Evolutionary conservation across 768 basidiomycete genomes (phyloP).

Genomic region (Suillus bovinus): DNA sequence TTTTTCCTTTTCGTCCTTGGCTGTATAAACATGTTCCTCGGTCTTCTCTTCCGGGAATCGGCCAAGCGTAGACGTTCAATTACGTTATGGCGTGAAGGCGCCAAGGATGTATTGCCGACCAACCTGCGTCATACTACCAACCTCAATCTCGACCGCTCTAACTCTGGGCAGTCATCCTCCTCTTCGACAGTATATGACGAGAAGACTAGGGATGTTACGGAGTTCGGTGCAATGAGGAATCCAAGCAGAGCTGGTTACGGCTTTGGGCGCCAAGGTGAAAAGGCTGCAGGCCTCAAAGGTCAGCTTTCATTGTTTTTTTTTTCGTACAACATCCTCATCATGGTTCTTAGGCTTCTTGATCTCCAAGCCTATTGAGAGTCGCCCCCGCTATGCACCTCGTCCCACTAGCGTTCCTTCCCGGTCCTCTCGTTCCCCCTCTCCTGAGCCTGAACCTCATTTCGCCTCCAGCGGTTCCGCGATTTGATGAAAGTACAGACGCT

Average conservation of each 20-base stretch:
- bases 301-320: conserved; percentile 10
- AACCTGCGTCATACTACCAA: conserved; percentile 32
- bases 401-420: conserved; percentile 28
- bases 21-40: conserved; percentile 83
- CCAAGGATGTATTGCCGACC: conserved; percentile 52
- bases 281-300: conserved; percentile 65
- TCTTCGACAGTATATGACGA: conserved; percentile 35
- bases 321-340: conserved; percentile 5
- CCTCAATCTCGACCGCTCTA: conserved; percentile 23
- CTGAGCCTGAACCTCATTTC: conserved; percentile 21
- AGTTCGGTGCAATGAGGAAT: conserved; percentile 22
- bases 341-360: conserved; percentile 48
- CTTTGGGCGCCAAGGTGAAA: conserved; percentile 82
- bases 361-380: conserved; percentile 59
- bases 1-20: conserved; percentile 92
- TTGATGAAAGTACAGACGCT: conserved; percentile 22
- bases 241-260: conserved; percentile 56
- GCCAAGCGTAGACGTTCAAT: conserved; percentile 65
- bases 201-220: conserved; percentile 23
- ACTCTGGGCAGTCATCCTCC: conserved; percentile 23
- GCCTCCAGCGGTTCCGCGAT: conserved; percentile 30
- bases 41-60: conserved; percentile 67
- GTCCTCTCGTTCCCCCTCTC: conserved; percentile 23
- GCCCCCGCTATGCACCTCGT: conserved; percentile 57
- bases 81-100: conserved; percentile 59